Percentiles rank a stretch among this genome's conserved stretches.
These are phyloP conservation scores for Trichoderma guizhouense DNA, from an alignment of 2,329 filamentous ascomycete species.

Conservation along the genomic window DNA sequence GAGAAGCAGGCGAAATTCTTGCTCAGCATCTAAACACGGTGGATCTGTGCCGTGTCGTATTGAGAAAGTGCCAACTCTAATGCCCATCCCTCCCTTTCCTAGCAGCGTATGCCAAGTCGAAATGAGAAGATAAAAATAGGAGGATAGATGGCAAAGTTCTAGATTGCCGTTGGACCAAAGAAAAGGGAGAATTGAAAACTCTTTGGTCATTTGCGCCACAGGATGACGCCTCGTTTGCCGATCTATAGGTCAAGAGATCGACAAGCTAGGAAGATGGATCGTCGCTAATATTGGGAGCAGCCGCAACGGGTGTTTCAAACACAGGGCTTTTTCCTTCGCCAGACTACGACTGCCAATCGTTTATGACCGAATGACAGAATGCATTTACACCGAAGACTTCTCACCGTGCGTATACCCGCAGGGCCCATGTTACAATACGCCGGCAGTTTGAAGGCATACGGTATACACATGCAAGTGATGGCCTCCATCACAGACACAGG, in stretches of 20 bases:
- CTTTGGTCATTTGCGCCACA: neutral
- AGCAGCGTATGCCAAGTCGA: neutral
- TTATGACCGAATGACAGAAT: neutral
- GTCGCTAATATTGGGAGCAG: conserved; percentile 6
- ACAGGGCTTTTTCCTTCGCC: neutral
- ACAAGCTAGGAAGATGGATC: conserved; percentile 8
- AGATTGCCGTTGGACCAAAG: neutral
- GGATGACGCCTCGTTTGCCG: conserved; percentile 10
- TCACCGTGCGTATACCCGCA: neutral
- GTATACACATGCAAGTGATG: neutral
- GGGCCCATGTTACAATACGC: neutral
- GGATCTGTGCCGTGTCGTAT: neutral
- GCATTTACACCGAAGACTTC: neutral
- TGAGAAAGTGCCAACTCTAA: neutral
- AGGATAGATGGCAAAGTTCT: neutral
- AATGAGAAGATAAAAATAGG: neutral
- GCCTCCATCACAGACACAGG: neutral
- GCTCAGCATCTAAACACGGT: neutral
- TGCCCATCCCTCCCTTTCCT: neutral
- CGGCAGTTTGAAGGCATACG: neutral
- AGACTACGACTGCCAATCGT: neutral
- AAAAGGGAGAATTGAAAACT: neutral
- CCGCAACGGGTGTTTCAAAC: conserved; percentile 9
- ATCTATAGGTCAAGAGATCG: conserved; percentile 6
- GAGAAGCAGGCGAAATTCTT: neutral